Conservation (phyloP, 441 rosid genomes). For the Monsonia emarginata region DNA sequence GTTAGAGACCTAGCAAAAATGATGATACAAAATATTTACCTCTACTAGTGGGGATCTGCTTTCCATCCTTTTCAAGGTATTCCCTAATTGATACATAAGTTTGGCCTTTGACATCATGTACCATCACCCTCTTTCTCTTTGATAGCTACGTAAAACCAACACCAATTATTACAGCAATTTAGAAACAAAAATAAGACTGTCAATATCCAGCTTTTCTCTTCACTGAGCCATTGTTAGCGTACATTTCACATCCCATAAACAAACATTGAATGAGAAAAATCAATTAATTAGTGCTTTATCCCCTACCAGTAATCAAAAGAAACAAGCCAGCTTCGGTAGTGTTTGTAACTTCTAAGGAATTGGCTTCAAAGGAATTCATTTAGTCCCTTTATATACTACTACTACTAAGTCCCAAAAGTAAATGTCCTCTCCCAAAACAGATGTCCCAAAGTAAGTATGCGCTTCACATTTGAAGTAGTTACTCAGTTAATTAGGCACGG, state of each 20-base stretch:
- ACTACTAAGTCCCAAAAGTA: too few species aligned
- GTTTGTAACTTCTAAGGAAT: not conserved
- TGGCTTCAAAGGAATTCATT: not conserved
- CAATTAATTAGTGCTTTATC: not conserved
- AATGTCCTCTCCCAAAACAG: too few species aligned
- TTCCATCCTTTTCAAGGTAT: conserved; percentile 31
- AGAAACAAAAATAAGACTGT: not conserved
- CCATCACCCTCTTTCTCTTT: conserved; percentile 35
- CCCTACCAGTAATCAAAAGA: not conserved
- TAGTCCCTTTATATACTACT: not conserved
- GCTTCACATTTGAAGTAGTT: too few species aligned
- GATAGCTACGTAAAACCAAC: conserved; percentile 42
- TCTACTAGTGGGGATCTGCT: conserved; percentile 32
- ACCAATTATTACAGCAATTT: not conserved
- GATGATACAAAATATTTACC: conserved; percentile 26
- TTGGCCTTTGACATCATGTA: conserved; percentile 42
- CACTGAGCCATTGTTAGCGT: not conserved
- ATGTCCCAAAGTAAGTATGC: too few species aligned
- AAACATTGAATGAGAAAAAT: not conserved
- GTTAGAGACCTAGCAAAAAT: not conserved
- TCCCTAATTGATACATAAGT: conserved; percentile 44
- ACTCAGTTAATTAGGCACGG: too few species aligned
- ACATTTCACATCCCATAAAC: not conserved
- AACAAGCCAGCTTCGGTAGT: not conserved
- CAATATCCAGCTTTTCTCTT: not conserved